Evolutionary conservation across 2,329 filamentous ascomycete genomes (phyloP).

Genomic region (Corinectria fuckeliana): DNA sequence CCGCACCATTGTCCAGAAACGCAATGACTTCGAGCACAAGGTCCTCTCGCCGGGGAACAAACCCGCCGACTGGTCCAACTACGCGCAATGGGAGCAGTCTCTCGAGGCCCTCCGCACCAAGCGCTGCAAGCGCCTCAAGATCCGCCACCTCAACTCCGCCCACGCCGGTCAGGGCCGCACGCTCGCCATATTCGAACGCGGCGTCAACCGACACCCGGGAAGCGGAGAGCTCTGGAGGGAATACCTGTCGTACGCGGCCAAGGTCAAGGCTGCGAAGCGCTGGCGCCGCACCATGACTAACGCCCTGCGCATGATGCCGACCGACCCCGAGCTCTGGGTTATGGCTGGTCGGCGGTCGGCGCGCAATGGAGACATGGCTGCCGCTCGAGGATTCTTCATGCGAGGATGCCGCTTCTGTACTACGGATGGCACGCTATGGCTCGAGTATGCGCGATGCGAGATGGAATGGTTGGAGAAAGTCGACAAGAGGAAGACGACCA

Average conservation of each 20-base stretch:
- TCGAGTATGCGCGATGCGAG: constrained; percentile 90
- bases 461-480: constrained; percentile 91
- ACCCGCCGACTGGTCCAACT: constrained; percentile 81
- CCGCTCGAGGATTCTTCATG: constrained; percentile 84
- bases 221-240: constrained; percentile 86
- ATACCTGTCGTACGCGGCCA: constrained; percentile 82
- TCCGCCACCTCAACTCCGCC: constrained; percentile 69
- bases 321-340: constrained; percentile 84
- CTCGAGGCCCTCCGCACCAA: constrained; percentile 81
- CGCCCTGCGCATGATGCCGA: constrained; percentile 84
- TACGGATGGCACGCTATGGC: constrained; percentile 75
- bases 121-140: constrained; percentile 79
- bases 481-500: constrained; percentile 71
- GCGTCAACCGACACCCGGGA: constrained; percentile 82
- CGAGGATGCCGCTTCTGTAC: constrained; percentile 90
- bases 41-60: constrained; percentile 82
- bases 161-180: constrained; percentile 81
- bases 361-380: constrained; percentile 83
- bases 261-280: constrained; percentile 69
- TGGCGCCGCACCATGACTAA: constrained; percentile 70
- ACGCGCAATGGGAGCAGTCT: constrained; percentile 75
- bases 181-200: constrained; percentile 88
- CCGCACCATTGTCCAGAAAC: constrained; percentile 83
- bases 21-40: constrained; percentile 91
- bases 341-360: constrained; percentile 82